Base-by-base conservation (phyloP, 2,329 filamentous ascomycete genomes). In the Claviceps maximensis region DNA sequence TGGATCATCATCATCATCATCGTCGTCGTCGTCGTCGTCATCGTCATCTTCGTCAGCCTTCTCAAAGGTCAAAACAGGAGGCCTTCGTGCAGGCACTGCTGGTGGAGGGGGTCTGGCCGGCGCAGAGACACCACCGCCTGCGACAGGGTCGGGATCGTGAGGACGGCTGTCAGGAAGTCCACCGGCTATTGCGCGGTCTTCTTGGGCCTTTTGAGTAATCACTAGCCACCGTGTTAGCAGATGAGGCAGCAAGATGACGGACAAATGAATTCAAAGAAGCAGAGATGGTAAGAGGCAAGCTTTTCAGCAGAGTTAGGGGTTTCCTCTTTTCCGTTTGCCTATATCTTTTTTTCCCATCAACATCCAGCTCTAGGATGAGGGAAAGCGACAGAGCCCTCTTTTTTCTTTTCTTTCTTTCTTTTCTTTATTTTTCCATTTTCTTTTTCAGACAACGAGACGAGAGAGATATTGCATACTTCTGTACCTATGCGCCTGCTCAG, bases 1-100 rank as follows among this genome's bases (percentile, higher is more conserved):
- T 0, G 89, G 89, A 63, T 95, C 81, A 57, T 93, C 79, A n/a
- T 89, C 86, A 45, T n/a, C n/a, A 63, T 95, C 81, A 57, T 93
- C 83, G 8, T 86, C 83, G 3, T 45, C 42, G 12, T 46, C 44
- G 1, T 29, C 25, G 63, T 95, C 81, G 57, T 93, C 79, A n/a
- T 93, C 79, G n/a, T 89, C 86, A 46, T 89, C 84, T 7, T 86
- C 83, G 2, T 75, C 75, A 13, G 82, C 79, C 17, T 75, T 77
- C 74, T 71, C 55, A 76, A 71, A 33, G 23, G 29, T 21, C 21
- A 19, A 33, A 10, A 38, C 38, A 5, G 36, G 27, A 13, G 27
- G 17, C 23, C n/a, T 19, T 33, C 53, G 47, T 9, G 44, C n/a
- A n/a, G 49, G 52, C 12, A 29, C 49, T 3, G 27, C 45, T 9